These are phyloP conservation scores for Mediolabrus comicus DNA, from an alignment of 108 stramenopile genomes.

Conservation along the genomic window DNA sequence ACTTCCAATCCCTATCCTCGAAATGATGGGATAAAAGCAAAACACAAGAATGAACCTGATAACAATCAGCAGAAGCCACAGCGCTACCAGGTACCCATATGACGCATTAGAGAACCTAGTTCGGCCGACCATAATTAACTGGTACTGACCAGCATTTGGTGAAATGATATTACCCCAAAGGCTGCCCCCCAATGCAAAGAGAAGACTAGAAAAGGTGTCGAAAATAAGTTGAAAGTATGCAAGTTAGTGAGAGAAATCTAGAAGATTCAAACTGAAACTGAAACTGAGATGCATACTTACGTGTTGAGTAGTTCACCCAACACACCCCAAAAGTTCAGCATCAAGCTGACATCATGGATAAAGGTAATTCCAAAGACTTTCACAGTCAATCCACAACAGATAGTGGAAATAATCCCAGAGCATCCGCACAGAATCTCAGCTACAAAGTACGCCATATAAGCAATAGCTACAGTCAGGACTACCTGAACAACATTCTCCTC, in stretches of 20 bases:
- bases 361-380: conserved; percentile 55
- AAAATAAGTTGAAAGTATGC: not conserved
- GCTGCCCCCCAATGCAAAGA: conserved; percentile 85
- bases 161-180: conserved; percentile 63
- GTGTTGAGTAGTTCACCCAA: conserved; percentile 87
- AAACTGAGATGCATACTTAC: not conserved
- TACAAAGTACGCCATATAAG: conserved; percentile 80
- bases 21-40: conserved; percentile 56
- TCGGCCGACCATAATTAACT: no score
- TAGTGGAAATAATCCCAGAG: conserved; percentile 75
- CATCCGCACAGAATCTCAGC: conserved; percentile 57
- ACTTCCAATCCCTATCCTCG: conserved; percentile 51
- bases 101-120: no score
- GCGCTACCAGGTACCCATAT: conserved; percentile 53
- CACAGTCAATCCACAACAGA: conserved; percentile 64
- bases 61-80: conserved; percentile 56
- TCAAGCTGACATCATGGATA: conserved; percentile 21
- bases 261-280: not conserved
- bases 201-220: conserved; percentile 30
- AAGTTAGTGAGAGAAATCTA: not conserved
- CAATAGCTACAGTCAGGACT: conserved; percentile 58
- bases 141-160: not conserved
- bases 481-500: conserved; percentile 78
- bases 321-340: conserved; percentile 55
- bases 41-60: conserved; percentile 58